phyloP scores from a whole-genome alignment of 1,284 basidiomycete genomes.

The Somion occarium region DNA sequence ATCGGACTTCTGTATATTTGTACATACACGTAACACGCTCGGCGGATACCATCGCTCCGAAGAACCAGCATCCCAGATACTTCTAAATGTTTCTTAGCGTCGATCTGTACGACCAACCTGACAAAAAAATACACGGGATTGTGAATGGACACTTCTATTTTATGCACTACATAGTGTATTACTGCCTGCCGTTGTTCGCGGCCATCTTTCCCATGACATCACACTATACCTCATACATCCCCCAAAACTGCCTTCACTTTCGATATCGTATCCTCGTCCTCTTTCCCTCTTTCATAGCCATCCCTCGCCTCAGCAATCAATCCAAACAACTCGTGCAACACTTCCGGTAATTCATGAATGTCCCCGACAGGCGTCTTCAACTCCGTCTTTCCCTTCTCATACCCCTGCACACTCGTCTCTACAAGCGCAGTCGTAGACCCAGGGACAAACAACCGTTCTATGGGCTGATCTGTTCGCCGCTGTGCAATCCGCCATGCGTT shows the following conservation, averaged over 20 bases:
- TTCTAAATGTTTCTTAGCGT: too few relatives aligned
- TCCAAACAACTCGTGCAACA: constrained; percentile 35
- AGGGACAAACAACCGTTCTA: constrained; percentile 33
- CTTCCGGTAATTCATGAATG: constrained; percentile 30
- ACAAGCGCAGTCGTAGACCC: constrained; percentile 18
- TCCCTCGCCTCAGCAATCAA: constrained; percentile 12
- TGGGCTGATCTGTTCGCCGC: constrained; percentile 32
- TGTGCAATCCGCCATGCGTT: constrained; percentile 39
- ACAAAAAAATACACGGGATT: too few relatives aligned
- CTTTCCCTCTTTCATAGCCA: constrained; percentile 16
- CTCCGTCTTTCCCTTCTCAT: constrained; percentile 28
- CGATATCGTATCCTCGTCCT: constrained; percentile 29
- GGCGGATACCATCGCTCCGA: too few relatives aligned
- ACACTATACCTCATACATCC: background rate
- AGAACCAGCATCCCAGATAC: too few relatives aligned
- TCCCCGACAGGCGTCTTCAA: constrained; percentile 32
- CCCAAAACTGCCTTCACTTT: constrained; percentile 28
- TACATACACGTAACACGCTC: background rate
- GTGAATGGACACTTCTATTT: too few relatives aligned
- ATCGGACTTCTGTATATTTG: background rate
- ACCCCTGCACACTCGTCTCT: constrained; percentile 42
- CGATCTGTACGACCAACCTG: too few relatives aligned
- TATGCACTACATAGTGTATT: too few relatives aligned
- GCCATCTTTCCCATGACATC: too few relatives aligned
- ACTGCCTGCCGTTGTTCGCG: too few relatives aligned